Base-by-base conservation (phyloP, 345 rosid species). In the Pistacia vera region DNA sequence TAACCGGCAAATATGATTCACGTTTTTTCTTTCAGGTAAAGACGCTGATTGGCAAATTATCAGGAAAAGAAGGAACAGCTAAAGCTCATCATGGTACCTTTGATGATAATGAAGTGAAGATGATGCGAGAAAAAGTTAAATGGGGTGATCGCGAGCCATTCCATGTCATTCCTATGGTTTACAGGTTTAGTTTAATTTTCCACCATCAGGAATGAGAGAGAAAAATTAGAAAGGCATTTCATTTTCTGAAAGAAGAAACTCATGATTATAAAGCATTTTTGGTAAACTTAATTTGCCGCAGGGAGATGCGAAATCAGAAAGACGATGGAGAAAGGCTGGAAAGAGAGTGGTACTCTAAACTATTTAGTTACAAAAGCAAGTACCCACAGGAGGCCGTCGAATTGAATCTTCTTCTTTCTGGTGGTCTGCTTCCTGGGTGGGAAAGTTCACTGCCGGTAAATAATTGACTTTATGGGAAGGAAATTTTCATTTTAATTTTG, bases 61-160 rank as follows among this genome's bases (percentile, higher is more conserved):
- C 86, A 18, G 38, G 41, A 58, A 80, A 80, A 30, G 86, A 80
- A 83, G 82, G 82, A 66, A 80, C 86, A 46, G 71, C 80, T 2
- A 83, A 83, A 66, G 80, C 83, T 74, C 86, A 80, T 61, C 86
- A 83, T 8, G 83, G 83, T 48, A 68, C 75, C 61, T 83, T 83
- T 16, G 75, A 58, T 44, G 80, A 80, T 67, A 80, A 67, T 14
- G 82, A 83, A 51, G 80, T 44, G 14, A 77, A 71, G 44, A 61
- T 72, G 58, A 80, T 83, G 83, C 80, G 65, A 58, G 68, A 74
- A 18, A 83, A 51, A 71, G 68, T 83, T 46, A 61, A 44, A 2
- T 83, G 86, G 86, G 62, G 9, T 20, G 57, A 57, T 74, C 56
- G 73, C 3, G 73, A 78, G 51, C 78, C 75, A 41, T 77, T 83